phyloP scores from a whole-genome alignment of 129 eudicot genomes.

The Helianthus tuberosus region DNA sequence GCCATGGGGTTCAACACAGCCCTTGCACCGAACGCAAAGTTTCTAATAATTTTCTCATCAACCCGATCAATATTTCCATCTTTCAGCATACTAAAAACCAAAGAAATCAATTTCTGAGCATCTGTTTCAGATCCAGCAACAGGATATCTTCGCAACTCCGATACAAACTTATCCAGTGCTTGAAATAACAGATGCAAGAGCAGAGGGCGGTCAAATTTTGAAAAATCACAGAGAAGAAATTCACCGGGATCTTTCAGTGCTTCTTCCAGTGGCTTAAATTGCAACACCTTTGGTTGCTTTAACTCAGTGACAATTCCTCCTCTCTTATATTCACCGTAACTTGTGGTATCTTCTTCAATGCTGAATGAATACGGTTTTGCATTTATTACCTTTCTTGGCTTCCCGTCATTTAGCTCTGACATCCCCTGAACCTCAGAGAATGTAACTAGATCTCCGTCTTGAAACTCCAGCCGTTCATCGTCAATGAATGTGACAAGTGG shows the following conservation, averaged over 20 bases:
- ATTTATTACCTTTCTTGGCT: slow-evolving; percentile 69
- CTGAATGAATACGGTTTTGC: slow-evolving; percentile 78
- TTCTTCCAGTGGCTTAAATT: slow-evolving; percentile 72
- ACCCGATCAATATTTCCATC: slow-evolving; percentile 57
- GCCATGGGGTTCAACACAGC: slow-evolving; percentile 95
- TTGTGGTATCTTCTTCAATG: slow-evolving; percentile 83
- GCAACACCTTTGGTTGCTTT: slow-evolving; percentile 77
- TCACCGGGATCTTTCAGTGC: slow-evolving; percentile 84
- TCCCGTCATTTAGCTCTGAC: slow-evolving; percentile 82
- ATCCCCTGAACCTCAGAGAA: slow-evolving; percentile 87
- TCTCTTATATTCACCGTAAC: slow-evolving; percentile 48
- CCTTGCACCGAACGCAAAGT: slow-evolving; percentile 81
- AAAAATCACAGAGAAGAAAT: slow-evolving; percentile 81
- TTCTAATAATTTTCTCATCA: slow-evolving; percentile 48
- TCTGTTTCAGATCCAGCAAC: slow-evolving; percentile 71
- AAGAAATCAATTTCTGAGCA: slow-evolving; percentile 52
- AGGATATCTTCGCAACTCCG: slow-evolving; percentile 60
- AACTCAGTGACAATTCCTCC: slow-evolving; percentile 90
- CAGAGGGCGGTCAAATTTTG: slow-evolving; percentile 89
- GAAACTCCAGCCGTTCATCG: slow-evolving; percentile 87
- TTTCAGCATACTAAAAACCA: slow-evolving; percentile 37
- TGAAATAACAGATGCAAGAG: slow-evolving; percentile 81
- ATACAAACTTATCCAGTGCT: slow-evolving; percentile 68
- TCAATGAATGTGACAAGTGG: slow-evolving; percentile 79
- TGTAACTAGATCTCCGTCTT: slow-evolving; percentile 85